Evolutionary conservation across 768 basidiomycete genomes (phyloP).

Genomic region (Calvatia gigantea): DNA sequence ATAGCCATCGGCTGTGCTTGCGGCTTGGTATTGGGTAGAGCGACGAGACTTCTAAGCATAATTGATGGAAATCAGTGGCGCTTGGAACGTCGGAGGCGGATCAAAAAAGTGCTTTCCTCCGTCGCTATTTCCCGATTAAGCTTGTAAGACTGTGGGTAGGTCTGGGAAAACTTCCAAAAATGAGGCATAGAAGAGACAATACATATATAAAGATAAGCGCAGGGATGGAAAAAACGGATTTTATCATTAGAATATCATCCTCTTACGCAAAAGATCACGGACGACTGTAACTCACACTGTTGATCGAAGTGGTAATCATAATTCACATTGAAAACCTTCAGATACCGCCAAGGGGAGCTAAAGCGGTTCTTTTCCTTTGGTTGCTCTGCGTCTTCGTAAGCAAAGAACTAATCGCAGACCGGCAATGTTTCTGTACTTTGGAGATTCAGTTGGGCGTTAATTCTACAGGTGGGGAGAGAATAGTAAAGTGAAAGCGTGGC

Average conservation of each 20-base stretch:
- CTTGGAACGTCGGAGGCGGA: neutral
- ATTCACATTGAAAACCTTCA: neutral
- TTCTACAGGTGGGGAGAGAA: slow-evolving; percentile 25
- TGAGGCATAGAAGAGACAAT: neutral
- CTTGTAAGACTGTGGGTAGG: too few species aligned
- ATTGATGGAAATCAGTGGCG: neutral
- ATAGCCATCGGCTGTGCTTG: too few species aligned
- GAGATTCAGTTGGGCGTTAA: slow-evolving; percentile 65
- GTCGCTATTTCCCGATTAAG: neutral
- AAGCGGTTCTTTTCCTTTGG: slow-evolving; percentile 76
- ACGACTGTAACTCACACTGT: neutral
- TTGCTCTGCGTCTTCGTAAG: slow-evolving; percentile 90
- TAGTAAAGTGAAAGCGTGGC: too few species aligned
- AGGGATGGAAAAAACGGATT: neutral
- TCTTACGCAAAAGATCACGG: neutral
- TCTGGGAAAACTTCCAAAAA: neutral
- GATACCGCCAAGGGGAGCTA: slow-evolving; percentile 56
- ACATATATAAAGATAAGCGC: neutral
- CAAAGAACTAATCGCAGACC: slow-evolving; percentile 93
- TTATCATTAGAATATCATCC: neutral
- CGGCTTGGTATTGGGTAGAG: too few species aligned
- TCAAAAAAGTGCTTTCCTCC: neutral
- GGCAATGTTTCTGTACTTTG: slow-evolving; percentile 86
- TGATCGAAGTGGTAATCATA: too few species aligned
- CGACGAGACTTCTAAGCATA: neutral